Evolutionary conservation across 2,329 filamentous ascomycete species (phyloP).

Genomic region (Metarhizium anisopliae): DNA sequence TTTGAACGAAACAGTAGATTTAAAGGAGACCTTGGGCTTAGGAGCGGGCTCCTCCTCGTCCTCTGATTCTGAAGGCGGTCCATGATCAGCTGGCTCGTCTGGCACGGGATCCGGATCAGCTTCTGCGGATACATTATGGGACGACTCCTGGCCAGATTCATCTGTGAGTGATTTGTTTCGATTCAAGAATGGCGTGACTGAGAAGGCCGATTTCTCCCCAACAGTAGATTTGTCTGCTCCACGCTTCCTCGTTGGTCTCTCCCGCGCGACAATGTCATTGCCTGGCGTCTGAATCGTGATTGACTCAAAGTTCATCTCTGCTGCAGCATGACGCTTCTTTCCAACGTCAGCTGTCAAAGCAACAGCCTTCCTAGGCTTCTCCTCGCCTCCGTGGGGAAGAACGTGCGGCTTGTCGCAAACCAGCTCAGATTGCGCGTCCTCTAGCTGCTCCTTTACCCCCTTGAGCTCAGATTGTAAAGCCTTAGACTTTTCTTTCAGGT

Average conservation of each 20-base stretch:
- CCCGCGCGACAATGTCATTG: conserved; percentile 29
- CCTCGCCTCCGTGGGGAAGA: conserved; percentile 9
- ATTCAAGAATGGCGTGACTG: conserved; percentile 88
- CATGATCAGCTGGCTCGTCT: not conserved
- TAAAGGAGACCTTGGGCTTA: conserved; percentile 8
- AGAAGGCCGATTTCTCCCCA: conserved; percentile 86
- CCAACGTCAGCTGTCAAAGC: conserved; percentile 21
- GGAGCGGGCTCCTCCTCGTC: conserved; percentile 6
- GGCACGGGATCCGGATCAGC: conserved; percentile 22
- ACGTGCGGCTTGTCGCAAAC: conserved; percentile 4
- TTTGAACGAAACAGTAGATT: conserved; percentile 2
- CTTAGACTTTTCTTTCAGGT: conserved; percentile 60
- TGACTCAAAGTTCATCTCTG: conserved; percentile 36
- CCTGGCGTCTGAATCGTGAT: conserved; percentile 38
- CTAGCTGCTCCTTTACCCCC: conserved; percentile 39
- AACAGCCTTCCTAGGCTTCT: conserved; percentile 14
- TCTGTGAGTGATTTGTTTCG: conserved; percentile 50
- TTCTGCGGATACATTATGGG: conserved; percentile 11
- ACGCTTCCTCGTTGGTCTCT: conserved; percentile 45
- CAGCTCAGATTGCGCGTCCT: conserved; percentile 17
- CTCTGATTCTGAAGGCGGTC: conserved; percentile 15
- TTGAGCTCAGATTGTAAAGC: conserved; percentile 66
- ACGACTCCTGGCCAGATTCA: conserved; percentile 19
- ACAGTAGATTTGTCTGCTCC: conserved; percentile 42
- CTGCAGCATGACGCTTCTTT: conserved; percentile 37